Evolutionary conservation across 2,329 filamentous ascomycete species (phyloP).

Genomic region (Dothistroma septosporum): DNA sequence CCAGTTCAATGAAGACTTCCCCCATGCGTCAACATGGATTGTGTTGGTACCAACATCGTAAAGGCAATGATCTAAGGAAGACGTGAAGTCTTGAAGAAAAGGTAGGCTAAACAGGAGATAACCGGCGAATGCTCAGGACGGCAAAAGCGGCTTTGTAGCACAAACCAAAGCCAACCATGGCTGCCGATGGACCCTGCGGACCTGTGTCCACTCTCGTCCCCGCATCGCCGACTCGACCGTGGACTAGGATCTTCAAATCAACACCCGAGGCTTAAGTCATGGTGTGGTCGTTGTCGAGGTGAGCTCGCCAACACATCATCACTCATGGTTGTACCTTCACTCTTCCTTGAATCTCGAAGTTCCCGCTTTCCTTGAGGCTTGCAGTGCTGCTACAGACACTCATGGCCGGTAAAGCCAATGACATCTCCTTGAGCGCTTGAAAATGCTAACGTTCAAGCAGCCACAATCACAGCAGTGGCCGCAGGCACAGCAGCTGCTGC

Average conservation of each 20-base stretch:
- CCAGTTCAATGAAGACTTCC: no score
- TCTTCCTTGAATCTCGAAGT: neutral
- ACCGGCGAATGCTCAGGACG: no score
- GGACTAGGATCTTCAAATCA: neutral
- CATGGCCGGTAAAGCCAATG: conserved; percentile 2
- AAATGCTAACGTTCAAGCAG: neutral
- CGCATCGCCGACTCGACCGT: neutral
- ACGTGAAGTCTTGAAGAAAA: no score
- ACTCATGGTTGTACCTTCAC: neutral
- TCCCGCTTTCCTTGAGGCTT: neutral
- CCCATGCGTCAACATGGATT: no score
- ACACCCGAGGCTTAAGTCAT: neutral
- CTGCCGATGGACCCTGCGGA: neutral
- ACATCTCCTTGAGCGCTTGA: neutral
- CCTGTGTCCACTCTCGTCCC: neutral
- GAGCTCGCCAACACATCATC: neutral
- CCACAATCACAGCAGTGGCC: conserved; percentile 24
- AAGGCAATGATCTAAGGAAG: no score
- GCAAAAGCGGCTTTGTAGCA: no score
- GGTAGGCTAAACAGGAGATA: no score
- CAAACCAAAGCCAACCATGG: no score
- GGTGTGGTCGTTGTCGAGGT: neutral
- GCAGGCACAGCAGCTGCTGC: conserved; percentile 28
- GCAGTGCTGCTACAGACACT: neutral
- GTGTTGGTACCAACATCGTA: no score